phyloP scores from a whole-genome alignment of 257 asterid genomes.

The Ballota nigra region DNA sequence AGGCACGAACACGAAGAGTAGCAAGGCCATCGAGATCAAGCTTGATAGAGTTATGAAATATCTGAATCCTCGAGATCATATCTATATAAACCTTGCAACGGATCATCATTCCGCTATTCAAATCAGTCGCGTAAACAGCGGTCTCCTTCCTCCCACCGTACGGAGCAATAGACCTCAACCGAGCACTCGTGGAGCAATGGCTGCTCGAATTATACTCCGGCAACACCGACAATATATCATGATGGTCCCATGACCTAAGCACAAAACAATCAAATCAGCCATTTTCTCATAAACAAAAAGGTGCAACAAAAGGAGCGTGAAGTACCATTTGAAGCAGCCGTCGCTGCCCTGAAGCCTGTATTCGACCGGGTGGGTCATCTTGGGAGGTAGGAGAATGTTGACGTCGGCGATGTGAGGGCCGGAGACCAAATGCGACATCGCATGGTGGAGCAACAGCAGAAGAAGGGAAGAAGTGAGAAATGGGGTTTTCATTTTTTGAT shows the following conservation, averaged over 20 bases:
- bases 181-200: constrained; percentile 82
- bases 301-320: neutral
- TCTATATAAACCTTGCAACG: constrained; percentile 93
- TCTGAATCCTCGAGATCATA: constrained; percentile 70
- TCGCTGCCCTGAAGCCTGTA: constrained; percentile 92
- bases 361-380: constrained; percentile 88
- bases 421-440: constrained; percentile 32
- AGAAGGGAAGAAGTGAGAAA: constrained; percentile 22
- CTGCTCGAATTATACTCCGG: constrained; percentile 80
- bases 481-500: constrained; percentile 25
- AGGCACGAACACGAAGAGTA: constrained; percentile 78
- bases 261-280: neutral
- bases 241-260: constrained; percentile 94
- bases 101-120: constrained; percentile 72
- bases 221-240: constrained; percentile 62
- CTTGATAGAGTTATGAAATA: constrained; percentile 82
- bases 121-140: constrained; percentile 91
- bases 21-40: constrained; percentile 97
- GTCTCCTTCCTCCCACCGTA: constrained; percentile 91
- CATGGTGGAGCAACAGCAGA: constrained; percentile 25
- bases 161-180: constrained; percentile 80
- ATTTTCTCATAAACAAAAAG: neutral
- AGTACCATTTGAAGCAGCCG: constrained; percentile 91
- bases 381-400: constrained; percentile 85
- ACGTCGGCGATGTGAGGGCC: constrained; percentile 95